A percentile compares a stretch with the other conserved stretches of the same genome.
Evolutionary conservation across 371 early-diverging fungal genomes (phyloP).

Genomic region (Mucor velutinosus): DNA sequence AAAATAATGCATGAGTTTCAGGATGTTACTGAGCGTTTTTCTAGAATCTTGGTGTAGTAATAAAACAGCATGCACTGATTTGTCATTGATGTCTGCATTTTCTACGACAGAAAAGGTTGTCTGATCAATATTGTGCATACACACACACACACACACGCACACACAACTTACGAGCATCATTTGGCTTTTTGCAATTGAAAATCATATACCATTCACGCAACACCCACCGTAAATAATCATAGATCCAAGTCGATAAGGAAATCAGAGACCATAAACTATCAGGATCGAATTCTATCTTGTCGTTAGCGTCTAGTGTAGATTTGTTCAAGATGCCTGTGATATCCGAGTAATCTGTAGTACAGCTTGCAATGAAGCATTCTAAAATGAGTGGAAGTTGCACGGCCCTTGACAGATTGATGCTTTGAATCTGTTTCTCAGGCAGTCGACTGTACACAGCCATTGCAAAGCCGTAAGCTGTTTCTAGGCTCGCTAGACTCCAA

Average conservation of each 20-base stretch:
- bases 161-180: constrained; percentile 27
- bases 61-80: constrained; percentile 36
- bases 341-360: constrained; percentile 24
- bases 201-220: constrained; percentile 43
- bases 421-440: constrained; percentile 28
- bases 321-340: constrained; percentile 24
- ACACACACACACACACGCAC: too few species aligned
- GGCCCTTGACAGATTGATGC: constrained; percentile 36
- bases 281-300: constrained; percentile 26
- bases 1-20: constrained; percentile 38
- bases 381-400: constrained; percentile 44
- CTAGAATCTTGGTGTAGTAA: constrained; percentile 36
- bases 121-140: too few species aligned
- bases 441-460: constrained; percentile 28
- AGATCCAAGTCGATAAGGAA: constrained; percentile 38
- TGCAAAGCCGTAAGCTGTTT: constrained; percentile 39
- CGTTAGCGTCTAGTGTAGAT: not conserved
- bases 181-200: constrained; percentile 33
- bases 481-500: constrained; percentile 30
- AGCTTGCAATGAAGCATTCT: constrained; percentile 45
- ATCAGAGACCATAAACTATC: constrained; percentile 46
- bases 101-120: not conserved
- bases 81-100: constrained; percentile 21
- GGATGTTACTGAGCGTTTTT: constrained; percentile 20
- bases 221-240: constrained; percentile 39